Evolutionary conservation across 768 basidiomycete genomes (phyloP), one percentile per base, ranked within the genome.

Genomic region (Boletus fagicola): DNA sequence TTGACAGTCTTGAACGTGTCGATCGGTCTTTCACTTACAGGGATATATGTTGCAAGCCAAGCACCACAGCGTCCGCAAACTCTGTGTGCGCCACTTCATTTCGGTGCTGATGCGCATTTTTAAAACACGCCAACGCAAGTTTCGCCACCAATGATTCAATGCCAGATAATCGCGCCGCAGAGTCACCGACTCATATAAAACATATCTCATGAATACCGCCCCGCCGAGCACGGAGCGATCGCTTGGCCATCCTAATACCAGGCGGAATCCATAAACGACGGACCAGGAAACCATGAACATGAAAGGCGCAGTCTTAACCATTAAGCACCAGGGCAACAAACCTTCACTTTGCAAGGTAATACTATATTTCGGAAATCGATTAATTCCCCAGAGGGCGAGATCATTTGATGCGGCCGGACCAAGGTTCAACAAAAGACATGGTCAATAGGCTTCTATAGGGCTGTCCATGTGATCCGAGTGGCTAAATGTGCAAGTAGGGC

Each of bases 401-500:
- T 65, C 45, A 55, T 39, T 57, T 65, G 68, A 63, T 71, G 65
- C 47, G 56, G 57, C 47, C 45, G 46, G 55, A 35, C 49, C 54
- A 63, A 48, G 42, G 44, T 63, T 60, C 58, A 65, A 58, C 44
- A 59, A 55, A 49, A 49, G 54, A 60, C 59, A 62, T 67, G 49
- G 61, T 59, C 39, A 61, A 66, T 60, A 62, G 49, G 45, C 55
- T 61, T 69, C 60, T 65, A 66, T 62, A 42, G 52, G 30, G 54
- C 57, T 57, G 59, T 59, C 56, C 67, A 49, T 59, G 58, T 66
- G 64, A 71, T 70, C 69, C 62, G 65, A 53, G 62, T 71, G 65
- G 56, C 63, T 60, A 58, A 59, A 54, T 55, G 35, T 53, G 62
- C 56, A 51, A 38, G 26, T 43, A 65, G 51, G 45, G 51, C 45